Base-by-base conservation (phyloP, 768 basidiomycete genomes). In the Leucosporidium creatinivorum region DNA sequence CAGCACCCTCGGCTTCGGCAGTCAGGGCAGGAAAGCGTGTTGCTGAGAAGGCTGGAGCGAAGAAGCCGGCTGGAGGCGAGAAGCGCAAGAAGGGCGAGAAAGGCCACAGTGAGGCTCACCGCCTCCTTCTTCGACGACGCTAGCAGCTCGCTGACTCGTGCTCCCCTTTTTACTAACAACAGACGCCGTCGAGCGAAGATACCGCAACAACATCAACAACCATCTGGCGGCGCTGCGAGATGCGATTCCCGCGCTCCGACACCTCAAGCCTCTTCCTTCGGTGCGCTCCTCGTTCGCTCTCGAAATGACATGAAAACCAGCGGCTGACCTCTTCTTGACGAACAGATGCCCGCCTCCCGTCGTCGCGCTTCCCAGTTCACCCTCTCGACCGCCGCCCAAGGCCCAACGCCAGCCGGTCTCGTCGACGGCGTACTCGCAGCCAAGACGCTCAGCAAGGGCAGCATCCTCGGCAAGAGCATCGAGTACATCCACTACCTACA, bases 351-450 rank as follows among this genome's bases (percentile, higher is more conserved):
- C 13, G 63, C 56, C 30, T 62, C 66, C 23, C 67, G 69, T 25
- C 67, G 74, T 47, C 71, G 71, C 19, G 68, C 68, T 6, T 72
- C 69, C 5, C 74, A 75, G 55, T 75, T 75, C 69, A 72, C 67
- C 23, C 69, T 75, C 47, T 68, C 74, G 0, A 60, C 74, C 17
- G 63, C 68, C 23, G 70, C 70, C 23, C 60, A 66, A 19, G 69
- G 63, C 1, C 57, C 51, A 3, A 62, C 70, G 0, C 74, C 74
- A 0, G 3, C 28, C 0, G 91, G 91, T 4, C 91, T 87, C 72
- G 87, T 92, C 3, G 91, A 93, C 73, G 91, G 91, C n/a, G 89
- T 93, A 75, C 89, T 88, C 77, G 87, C 91, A 15, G 91, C 91
- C 12, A 83, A 90, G 66, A 93, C 92, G 79, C 89, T 89, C 77